These are phyloP conservation scores for Capronia coronata DNA, from an alignment of 2,329 filamentous ascomycete species.

Conservation along the genomic window DNA sequence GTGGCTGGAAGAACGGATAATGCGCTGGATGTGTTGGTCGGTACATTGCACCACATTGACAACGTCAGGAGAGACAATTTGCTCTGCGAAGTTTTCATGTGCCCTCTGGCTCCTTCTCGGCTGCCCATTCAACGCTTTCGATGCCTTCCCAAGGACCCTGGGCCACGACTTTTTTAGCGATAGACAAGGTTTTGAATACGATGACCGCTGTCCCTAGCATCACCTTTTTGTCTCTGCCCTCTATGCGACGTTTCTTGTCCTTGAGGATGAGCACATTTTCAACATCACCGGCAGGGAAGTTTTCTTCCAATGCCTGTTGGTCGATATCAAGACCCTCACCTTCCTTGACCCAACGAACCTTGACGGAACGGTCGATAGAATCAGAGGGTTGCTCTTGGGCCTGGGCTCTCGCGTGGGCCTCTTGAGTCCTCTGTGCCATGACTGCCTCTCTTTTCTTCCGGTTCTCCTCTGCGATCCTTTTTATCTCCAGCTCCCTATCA, in stretches of 20 bases:
- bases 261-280: slow-evolving; percentile 51
- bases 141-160: slow-evolving; percentile 43
- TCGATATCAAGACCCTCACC: slow-evolving; percentile 43
- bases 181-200: slow-evolving; percentile 49
- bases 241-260: slow-evolving; percentile 46
- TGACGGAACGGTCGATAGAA: slow-evolving; percentile 50
- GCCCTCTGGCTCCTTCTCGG: slow-evolving; percentile 48
- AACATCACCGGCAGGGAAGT: slow-evolving; percentile 54
- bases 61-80: not conserved
- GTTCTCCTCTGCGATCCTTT: slow-evolving; percentile 48
- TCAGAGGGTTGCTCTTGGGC: slow-evolving; percentile 29
- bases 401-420: slow-evolving; percentile 32
- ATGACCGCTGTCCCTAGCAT: slow-evolving; percentile 49
- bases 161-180: slow-evolving; percentile 27
- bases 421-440: slow-evolving; percentile 41
- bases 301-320: slow-evolving; percentile 40
- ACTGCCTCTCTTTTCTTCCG: slow-evolving; percentile 44
- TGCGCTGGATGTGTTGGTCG: too few species aligned
- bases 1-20: too few species aligned
- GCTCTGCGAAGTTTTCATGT: slow-evolving; percentile 11
- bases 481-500: slow-evolving; percentile 48
- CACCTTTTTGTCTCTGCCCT: slow-evolving; percentile 47
- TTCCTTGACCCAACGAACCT: slow-evolving; percentile 50
- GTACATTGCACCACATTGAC: too few species aligned
- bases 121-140: slow-evolving; percentile 52